phyloP scores from a whole-genome alignment of 2,329 filamentous ascomycete genomes.

The Xylaria sp. region DNA sequence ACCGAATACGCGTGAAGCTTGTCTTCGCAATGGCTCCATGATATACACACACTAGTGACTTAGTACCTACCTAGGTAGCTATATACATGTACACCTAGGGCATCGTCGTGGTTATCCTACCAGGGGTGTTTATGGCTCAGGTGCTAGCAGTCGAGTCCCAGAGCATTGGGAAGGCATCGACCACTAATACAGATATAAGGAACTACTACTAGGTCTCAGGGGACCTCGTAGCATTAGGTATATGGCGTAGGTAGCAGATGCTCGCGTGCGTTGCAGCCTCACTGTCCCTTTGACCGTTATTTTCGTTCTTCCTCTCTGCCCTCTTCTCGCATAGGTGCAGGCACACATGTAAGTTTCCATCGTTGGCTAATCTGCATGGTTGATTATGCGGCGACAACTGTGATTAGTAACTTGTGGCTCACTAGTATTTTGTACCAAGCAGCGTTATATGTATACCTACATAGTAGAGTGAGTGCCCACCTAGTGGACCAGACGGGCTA shows the following conservation, averaged over 20 bases:
- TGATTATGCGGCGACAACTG: constrained; percentile 31
- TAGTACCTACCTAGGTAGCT: too few relatives aligned
- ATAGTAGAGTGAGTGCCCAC: too few relatives aligned
- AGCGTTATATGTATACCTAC: constrained; percentile 34
- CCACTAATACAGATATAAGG: too few relatives aligned
- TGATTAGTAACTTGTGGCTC: constrained; percentile 38
- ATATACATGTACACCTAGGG: too few relatives aligned
- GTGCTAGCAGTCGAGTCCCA: too few relatives aligned
- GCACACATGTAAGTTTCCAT: constrained; percentile 27
- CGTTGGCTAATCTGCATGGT: constrained; percentile 33
- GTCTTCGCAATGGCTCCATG: neutral
- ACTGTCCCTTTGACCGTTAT: constrained; percentile 28
- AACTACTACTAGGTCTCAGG: too few relatives aligned
- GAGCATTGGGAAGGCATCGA: too few relatives aligned
- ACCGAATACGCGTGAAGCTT: neutral
- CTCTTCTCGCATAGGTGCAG: constrained; percentile 13
- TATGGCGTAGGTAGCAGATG: constrained; percentile 25
- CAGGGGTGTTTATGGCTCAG: too few relatives aligned
- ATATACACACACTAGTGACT: neutral
- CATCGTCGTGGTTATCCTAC: too few relatives aligned
- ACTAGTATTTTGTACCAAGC: constrained; percentile 31
- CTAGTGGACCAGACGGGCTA: too few relatives aligned
- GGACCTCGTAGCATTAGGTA: neutral
- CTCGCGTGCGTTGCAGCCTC: constrained; percentile 33
- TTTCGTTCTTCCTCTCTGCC: constrained; percentile 19